Percentiles rank a stretch among this genome's conserved stretches.
Evolutionary conservation across 2,329 filamentous ascomycete species (phyloP).

Genomic region (Aureobasidium subglaciale): DNA sequence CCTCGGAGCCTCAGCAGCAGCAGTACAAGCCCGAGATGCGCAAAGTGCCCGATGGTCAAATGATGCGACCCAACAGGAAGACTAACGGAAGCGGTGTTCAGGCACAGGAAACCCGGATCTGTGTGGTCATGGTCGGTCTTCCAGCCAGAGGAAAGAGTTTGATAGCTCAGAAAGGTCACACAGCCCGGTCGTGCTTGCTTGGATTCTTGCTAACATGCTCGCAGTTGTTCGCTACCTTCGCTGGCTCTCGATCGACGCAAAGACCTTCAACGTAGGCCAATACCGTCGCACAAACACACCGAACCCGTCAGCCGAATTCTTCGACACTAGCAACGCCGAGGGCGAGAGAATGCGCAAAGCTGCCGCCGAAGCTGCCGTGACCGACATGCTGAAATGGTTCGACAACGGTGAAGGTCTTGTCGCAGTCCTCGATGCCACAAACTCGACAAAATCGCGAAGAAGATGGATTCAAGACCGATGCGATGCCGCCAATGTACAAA

Average conservation of each 20-base stretch:
- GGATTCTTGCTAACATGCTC: not conserved
- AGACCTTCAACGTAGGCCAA: constrained; percentile 95
- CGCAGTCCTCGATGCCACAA: constrained; percentile 92
- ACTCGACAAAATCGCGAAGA: constrained; percentile 83
- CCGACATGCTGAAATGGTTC: constrained; percentile 95
- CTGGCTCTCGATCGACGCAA: constrained; percentile 90
- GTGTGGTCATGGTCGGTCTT: constrained; percentile 96
- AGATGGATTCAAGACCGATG: constrained; percentile 86
- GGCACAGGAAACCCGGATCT: constrained; percentile 94
- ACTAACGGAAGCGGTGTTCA: constrained; percentile 64
- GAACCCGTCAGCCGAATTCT: constrained; percentile 89
- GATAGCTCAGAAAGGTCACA: constrained; percentile 89
- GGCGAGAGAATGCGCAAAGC: constrained; percentile 82
- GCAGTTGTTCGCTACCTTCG: constrained; percentile 65
- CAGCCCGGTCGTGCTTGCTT: not conserved
- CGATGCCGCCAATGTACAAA: constrained; percentile 69
- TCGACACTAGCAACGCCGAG: constrained; percentile 82
- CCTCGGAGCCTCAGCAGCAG: not conserved
- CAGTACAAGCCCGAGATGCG: constrained; percentile 17
- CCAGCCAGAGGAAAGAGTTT: constrained; percentile 94
- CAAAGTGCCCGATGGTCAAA: constrained; percentile 4
- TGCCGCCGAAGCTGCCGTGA: constrained; percentile 83
- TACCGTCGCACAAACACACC: constrained; percentile 87
- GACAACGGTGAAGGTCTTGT: constrained; percentile 67
- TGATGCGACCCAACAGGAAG: constrained; percentile 23